Conservation (phyloP, 345 rosid species). For the Nasturtium officinale region DNA sequence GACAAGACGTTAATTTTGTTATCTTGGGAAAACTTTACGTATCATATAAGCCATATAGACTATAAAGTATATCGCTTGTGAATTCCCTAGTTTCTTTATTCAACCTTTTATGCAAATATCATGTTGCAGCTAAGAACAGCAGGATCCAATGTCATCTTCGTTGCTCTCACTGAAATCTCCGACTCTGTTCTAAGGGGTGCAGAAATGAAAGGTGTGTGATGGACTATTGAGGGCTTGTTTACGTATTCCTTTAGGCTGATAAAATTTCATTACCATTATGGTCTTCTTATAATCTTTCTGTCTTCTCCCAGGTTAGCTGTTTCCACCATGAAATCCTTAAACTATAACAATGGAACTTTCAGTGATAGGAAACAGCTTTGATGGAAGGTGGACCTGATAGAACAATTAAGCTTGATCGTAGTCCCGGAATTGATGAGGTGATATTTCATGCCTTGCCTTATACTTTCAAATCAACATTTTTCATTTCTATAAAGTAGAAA, state of each 20-base stretch:
- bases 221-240: slow-evolving; percentile 65
- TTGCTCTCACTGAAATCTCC: slow-evolving; percentile 86
- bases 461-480: slow-evolving; percentile 1
- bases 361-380: slow-evolving; percentile 75
- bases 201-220: slow-evolving; percentile 88
- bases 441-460: slow-evolving; percentile 19
- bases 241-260: slow-evolving; percentile 20
- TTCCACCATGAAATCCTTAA: slow-evolving; percentile 88
- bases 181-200: slow-evolving; percentile 89
- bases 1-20: slow-evolving; percentile 92
- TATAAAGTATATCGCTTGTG: slow-evolving; percentile 6
- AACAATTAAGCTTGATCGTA: slow-evolving; percentile 81
- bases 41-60: slow-evolving; percentile 2
- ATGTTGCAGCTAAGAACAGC: slow-evolving; percentile 76
- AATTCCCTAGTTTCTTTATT: slow-evolving; percentile 19
- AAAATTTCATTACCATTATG: neutral
- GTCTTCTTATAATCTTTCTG: slow-evolving; percentile 4
- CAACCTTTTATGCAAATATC: slow-evolving; percentile 38
- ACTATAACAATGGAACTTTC: slow-evolving; percentile 98
- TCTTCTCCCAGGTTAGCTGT: slow-evolving; percentile 64
- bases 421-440: slow-evolving; percentile 93
- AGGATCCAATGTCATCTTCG: slow-evolving; percentile 84
- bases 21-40: slow-evolving; percentile 85
- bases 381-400: slow-evolving; percentile 94
- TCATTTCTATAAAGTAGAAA: slow-evolving; percentile 11